Conservation (phyloP, 352 stramenopile species). For the Phytophthora boehmeriae region DNA sequence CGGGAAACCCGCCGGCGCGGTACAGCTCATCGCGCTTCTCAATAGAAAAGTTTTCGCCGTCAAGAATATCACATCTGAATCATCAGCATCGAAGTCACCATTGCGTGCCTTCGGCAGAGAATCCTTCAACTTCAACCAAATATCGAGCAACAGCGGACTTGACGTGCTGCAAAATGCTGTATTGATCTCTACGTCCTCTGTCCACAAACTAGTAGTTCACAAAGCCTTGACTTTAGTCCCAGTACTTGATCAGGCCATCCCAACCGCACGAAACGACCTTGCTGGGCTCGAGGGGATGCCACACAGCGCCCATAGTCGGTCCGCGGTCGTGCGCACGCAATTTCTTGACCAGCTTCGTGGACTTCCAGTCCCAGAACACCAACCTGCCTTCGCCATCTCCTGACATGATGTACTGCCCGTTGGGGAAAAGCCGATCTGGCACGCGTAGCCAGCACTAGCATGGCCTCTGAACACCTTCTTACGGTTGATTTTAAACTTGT, state of each 20-base stretch:
- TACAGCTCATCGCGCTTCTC: neutral
- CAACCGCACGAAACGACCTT: conserved; percentile 97
- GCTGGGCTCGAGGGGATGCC: conserved; percentile 98
- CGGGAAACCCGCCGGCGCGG: neutral
- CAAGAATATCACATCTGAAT: neutral
- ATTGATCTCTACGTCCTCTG: neutral
- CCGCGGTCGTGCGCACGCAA: conserved; percentile 92
- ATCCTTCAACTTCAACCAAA: neutral
- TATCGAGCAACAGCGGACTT: neutral
- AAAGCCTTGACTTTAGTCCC: conserved; percentile 84
- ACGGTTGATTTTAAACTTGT: conserved; percentile 95
- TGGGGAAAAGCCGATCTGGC: conserved; percentile 96
- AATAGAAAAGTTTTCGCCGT: conserved; percentile 2
- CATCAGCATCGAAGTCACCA: no score
- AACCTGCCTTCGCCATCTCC: conserved; percentile 97
- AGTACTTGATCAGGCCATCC: conserved; percentile 99
- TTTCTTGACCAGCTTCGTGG: conserved; percentile 91
- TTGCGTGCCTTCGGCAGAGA: no score
- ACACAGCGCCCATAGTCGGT: conserved; percentile 94
- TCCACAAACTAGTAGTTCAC: neutral
- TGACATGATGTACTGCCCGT: conserved; percentile 94
- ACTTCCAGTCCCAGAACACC: conserved; percentile 99
- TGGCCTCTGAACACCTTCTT: conserved; percentile 95
- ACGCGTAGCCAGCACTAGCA: conserved; percentile 96
- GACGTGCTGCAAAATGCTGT: neutral